Percentiles rank a stretch among this genome's conserved stretches.
Evolutionary conservation across 2,329 filamentous ascomycete genomes (phyloP).

Genomic region (Rhynchosporium secalis): DNA sequence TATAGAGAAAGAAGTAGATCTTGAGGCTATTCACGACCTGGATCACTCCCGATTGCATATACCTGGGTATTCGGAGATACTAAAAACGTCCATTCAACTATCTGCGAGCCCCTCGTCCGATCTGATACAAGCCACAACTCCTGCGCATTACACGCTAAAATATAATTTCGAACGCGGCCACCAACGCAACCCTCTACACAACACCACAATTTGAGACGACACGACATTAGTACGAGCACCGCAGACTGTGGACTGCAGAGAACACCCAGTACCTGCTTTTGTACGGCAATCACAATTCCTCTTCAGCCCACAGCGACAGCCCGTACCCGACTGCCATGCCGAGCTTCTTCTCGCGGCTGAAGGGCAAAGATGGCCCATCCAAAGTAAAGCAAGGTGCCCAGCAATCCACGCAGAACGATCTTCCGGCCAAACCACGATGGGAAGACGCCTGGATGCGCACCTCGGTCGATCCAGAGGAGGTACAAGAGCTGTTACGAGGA

Average conservation of each 20-base stretch:
- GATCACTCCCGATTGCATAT: slow-evolving; percentile 2
- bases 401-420: slow-evolving; percentile 49
- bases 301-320: background rate
- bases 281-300: background rate
- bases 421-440: slow-evolving; percentile 72
- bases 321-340: slow-evolving; percentile 30
- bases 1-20: background rate
- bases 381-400: slow-evolving; percentile 64
- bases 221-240: background rate
- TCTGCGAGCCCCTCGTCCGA: slow-evolving; percentile 5
- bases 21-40: slow-evolving; percentile 3
- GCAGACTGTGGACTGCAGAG: slow-evolving; percentile 4
- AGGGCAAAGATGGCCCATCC: slow-evolving; percentile 68
- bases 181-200: background rate
- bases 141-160: slow-evolving; percentile 12
- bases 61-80: background rate
- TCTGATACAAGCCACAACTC: slow-evolving; percentile 8
- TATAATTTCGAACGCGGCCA: slow-evolving; percentile 11
- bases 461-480: slow-evolving; percentile 83
- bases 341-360: slow-evolving; percentile 46
- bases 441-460: slow-evolving; percentile 84
- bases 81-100: background rate
- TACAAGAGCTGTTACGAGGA: slow-evolving; percentile 79
- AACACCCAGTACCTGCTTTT: slow-evolving; percentile 19
- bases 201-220: background rate